Evolutionary conservation across 257 asterid genomes (phyloP).

Genomic region (Solanum microdontum): DNA sequence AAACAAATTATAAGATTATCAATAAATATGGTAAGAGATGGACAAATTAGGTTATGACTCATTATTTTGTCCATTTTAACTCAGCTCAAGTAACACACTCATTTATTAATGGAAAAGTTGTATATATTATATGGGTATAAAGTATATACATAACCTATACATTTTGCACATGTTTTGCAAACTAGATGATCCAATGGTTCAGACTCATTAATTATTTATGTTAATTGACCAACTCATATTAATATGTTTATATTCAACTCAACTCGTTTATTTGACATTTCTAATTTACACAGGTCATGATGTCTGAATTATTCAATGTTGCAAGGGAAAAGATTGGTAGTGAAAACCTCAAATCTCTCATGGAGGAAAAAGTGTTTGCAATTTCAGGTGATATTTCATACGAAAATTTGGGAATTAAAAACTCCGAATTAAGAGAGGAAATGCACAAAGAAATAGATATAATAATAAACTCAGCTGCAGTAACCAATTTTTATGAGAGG

Average conservation of each 20-base stretch:
- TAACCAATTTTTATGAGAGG: conserved; percentile 24
- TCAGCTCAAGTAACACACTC: background rate
- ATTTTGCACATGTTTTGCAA: background rate
- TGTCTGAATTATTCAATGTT: conserved; percentile 24
- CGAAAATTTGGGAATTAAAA: conserved; percentile 12
- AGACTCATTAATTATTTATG: background rate
- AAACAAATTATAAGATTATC: background rate
- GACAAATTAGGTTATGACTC: background rate
- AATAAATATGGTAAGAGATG: background rate
- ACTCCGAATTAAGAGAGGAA: conserved; percentile 7
- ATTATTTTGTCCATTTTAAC: background rate
- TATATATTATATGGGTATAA: background rate
- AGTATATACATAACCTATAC: no score
- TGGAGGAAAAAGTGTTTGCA: conserved; percentile 13
- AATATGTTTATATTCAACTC: background rate
- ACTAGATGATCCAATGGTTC: background rate
- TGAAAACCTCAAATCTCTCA: background rate
- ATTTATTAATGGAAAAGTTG: background rate
- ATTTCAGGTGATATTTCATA: conserved; percentile 14
- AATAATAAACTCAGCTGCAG: conserved; percentile 20
- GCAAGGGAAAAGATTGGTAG: conserved; percentile 10
- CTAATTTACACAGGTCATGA: conserved; percentile 15
- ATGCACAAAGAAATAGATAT: conserved; percentile 32
- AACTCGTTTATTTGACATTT: background rate
- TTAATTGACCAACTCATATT: background rate